Evolutionary conservation across 768 basidiomycete genomes (phyloP), one percentile per base, ranked within the genome.

Genomic region (Naganishia kalamii): DNA sequence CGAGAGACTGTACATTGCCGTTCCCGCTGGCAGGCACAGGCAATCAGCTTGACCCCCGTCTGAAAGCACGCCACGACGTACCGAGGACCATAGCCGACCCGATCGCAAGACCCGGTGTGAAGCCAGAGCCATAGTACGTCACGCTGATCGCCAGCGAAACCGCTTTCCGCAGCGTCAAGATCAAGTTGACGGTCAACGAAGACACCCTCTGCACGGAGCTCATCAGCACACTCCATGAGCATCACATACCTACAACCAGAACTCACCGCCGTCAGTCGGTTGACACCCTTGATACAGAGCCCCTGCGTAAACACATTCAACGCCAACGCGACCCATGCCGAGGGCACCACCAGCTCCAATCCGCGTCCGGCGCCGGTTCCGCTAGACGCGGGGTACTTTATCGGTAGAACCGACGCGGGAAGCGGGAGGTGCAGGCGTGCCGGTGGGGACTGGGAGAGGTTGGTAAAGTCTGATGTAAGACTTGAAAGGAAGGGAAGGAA

Each of bases 241-340:
- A 30, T 49, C 29, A 47, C 5, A 12, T 17, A 23, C 27, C 11
- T 17, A n/a, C 19, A 11, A 27, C 4, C 4, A 25, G 48, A n/a
- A 76, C 87, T 30, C 65, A 90, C 89, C 62, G 89, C 86, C n/a
- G 87, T 86, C 40, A 91, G 79, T 68, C 83, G 82, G 74, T 90
- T 91, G 37, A 90, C 90, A 23, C 89, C 88, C 0, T 87, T 84
- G 3, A 90, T 86, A 71, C 90, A 92, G n/a, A 88, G 77, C 1
- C 87, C 83, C 71, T 91, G 90, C 2, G 88, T 84, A 15, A 85
- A 65, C 21, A 90, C 81, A 72, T 91, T 91, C 23, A 81, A 78
- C 0, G 74, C 80, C 21, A 91, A 80, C 23, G 87, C 82, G 33
- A 84, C 64, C 73, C 86, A 85, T 0, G 88, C 83, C 3, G 79